These are phyloP conservation scores for Diplosphaera chodatii DNA, from an alignment of 139 green algal species.

Conservation along the genomic window DNA sequence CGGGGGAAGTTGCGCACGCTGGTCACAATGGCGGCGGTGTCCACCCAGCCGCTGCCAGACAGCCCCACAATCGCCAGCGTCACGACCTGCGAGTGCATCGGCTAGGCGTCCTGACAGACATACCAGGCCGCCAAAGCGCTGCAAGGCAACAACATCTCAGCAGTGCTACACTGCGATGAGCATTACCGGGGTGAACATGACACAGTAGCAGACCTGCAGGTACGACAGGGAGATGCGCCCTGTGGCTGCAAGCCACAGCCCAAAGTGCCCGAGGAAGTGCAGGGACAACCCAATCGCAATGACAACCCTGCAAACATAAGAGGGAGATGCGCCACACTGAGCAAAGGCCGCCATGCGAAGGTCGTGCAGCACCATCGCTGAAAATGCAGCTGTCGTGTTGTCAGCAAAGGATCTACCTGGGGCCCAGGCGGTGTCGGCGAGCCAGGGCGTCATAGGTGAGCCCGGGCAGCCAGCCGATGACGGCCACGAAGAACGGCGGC, in stretches of 20 bases:
- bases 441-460: conserved; percentile 15
- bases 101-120: background rate
- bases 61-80: conserved; percentile 30
- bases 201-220: background rate
- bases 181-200: background rate
- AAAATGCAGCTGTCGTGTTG: too few species aligned
- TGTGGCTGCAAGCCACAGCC: conserved; percentile 3
- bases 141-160: too few species aligned
- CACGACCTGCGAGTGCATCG: conserved; percentile 20
- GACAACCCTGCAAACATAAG: conserved; percentile 1
- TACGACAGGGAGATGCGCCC: background rate
- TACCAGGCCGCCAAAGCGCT: background rate
- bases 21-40: conserved; percentile 63
- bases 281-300: background rate
- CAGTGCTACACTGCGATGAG: background rate
- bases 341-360: too few species aligned
- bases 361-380: too few species aligned
- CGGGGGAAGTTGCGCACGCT: conserved; percentile 77
- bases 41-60: conserved; percentile 58
- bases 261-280: conserved; percentile 1
- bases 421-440: background rate
- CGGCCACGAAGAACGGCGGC: conserved; percentile 3
- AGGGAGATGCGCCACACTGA: background rate
- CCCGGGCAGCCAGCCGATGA: conserved; percentile 11
- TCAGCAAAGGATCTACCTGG: conserved; percentile 11